Evolutionary conservation across 768 basidiomycete genomes (phyloP).

Genomic region (Trametes cinnabarina): DNA sequence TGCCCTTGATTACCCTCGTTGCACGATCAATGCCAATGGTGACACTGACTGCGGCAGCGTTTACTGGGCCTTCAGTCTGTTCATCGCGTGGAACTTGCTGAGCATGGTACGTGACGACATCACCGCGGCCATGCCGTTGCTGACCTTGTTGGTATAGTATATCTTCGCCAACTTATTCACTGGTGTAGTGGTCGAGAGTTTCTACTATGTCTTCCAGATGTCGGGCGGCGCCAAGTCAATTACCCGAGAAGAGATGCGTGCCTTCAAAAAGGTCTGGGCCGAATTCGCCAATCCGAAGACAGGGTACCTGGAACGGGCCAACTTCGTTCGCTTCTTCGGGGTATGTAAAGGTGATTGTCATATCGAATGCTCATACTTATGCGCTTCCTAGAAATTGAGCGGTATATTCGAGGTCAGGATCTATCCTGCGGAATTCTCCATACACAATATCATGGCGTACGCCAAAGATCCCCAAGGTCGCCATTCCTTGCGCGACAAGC

Average conservation of each 20-base stretch:
- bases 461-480: slow-evolving; percentile 41
- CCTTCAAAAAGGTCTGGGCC: slow-evolving; percentile 94
- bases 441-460: slow-evolving; percentile 55
- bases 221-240: slow-evolving; percentile 79
- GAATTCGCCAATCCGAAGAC: slow-evolving; percentile 77
- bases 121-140: not conserved
- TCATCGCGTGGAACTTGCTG: slow-evolving; percentile 92
- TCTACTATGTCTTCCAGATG: slow-evolving; percentile 92
- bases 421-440: slow-evolving; percentile 69
- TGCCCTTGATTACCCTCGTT: slow-evolving; percentile 73
- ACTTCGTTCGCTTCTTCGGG: slow-evolving; percentile 76
- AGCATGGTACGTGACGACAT: slow-evolving; percentile 68
- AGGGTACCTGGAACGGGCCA: slow-evolving; percentile 68
- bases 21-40: slow-evolving; percentile 53
- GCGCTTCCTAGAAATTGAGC: slow-evolving; percentile 59
- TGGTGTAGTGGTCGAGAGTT: slow-evolving; percentile 92
- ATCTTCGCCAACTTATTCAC: slow-evolving; percentile 97
- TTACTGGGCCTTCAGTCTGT: slow-evolving; percentile 79
- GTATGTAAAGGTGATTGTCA: slow-evolving; percentile 46
- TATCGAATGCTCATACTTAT: not conserved
- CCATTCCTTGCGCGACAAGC: slow-evolving; percentile 32
- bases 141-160: slow-evolving; percentile 52
- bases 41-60: slow-evolving; percentile 88
- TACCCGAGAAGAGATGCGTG: slow-evolving; percentile 87
- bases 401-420: slow-evolving; percentile 88